Base-by-base conservation (phyloP, 2,329 filamentous ascomycete species). In the Atkinsonella texensis region DNA sequence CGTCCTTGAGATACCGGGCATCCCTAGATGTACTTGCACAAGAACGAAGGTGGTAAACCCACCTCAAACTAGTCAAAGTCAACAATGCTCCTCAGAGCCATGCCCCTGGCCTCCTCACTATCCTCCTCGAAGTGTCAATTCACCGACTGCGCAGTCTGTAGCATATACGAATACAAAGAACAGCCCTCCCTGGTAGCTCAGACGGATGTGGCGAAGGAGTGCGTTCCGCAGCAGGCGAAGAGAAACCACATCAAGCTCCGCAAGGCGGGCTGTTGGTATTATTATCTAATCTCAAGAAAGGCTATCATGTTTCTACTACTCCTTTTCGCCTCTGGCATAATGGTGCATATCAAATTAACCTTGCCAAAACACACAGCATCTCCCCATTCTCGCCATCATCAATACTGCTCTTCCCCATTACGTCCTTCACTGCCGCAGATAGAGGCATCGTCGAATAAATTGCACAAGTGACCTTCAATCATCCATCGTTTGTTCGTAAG, bases 281-380 rank as follows among this genome's bases (percentile, higher is more conserved):
- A 39, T 23, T 48, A 28, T 60, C 53, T 56, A 55, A 58, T 55
- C 56, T 61, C 52, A 60, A 60, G 56, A 52, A 59, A 58, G 55
- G 45, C 44, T 31, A 31, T 41, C 44, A 53, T 42, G 50, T 39
- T 58, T 58, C 61, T 60, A 61, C 64, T 66, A 62, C 56, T 58
- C 64, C 59, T 15, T 54, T 66, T 66, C 64, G 64, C 64, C 64
- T 60, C 58, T 58, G 62, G 62, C 64, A 64, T 64, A 59, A 60
- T n/a, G n/a, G n/a, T 59, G 54, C 55, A 58, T 59, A 53, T 57
- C 56, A 55, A 58, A 56, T 57, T 61, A 59, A 20, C 47, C 23
- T 48, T 20, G 47, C 59, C 49, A 53, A 57, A 58, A 55, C 28
- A 52, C 40, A 42, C 54, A 51, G 58, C 58, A 57, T 51, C 33